Evolutionary conservation across 108 stramenopile genomes (phyloP), one percentile per base, ranked within the genome.

Genomic region (Cyclotella kingstonii): DNA sequence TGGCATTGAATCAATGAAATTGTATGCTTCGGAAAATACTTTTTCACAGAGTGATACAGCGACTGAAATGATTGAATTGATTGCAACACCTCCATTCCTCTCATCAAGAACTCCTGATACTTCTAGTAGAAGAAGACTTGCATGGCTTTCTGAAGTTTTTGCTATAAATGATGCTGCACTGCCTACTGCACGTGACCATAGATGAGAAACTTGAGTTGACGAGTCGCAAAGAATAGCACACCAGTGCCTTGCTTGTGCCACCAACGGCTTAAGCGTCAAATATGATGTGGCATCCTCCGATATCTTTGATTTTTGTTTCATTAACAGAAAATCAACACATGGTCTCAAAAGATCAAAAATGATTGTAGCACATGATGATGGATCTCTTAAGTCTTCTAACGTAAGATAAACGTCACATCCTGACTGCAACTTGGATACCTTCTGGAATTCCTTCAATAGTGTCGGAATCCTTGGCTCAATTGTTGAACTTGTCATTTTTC

Each of bases 31-130:
- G 14, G 43, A 38, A 10, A 52, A 38, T 47, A 73, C 77, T 28
- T 49, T 49, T 23, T 35, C 52, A 39, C 66, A 78, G 15, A 73
- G 71, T 9, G 71, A 38, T 17, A 75, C 19, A 7, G 54, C 73
- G 2, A 81, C 68, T 15, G 73, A 63, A 5, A 70, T 34, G 4
- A 75, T 60, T n/a, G 69, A 50, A 41, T 78, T 57, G 52, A 57
- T 68, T 4, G 73, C 47, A 39, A 67, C 46, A 34, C 60, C 39
- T 10, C 51, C 68, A 18, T 34, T 21, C n/a, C 54, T 47, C 25
- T 81, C 73, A 28, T 75, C 66, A 22, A 78, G 59, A n/a, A 59
- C 44, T 2, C 80, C 77, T 2, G 71, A 66, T 53, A 42, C 68
- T 39, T 63, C 63, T n/a, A 81, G 61, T 10, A 81, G 35, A 6